Evolutionary conservation across 2,329 filamentous ascomycete genomes (phyloP), one percentile per base, ranked within the genome.

Genomic region (Orbilia blumenaviensis): DNA sequence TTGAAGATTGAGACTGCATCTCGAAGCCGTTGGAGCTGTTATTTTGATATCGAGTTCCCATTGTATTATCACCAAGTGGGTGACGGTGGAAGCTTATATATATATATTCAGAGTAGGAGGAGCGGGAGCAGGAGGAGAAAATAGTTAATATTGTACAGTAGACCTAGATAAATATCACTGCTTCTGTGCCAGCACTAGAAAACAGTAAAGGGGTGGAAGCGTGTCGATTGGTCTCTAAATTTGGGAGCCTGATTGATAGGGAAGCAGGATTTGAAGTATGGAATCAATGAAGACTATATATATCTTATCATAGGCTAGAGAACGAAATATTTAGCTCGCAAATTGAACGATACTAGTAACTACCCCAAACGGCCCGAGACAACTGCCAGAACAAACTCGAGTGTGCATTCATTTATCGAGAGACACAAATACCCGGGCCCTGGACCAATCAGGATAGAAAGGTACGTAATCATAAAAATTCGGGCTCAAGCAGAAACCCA

Each of bases 161-260:
- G 18, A 38, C n/a, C n/a, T n/a, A n/a, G n/a, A n/a, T n/a, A n/a
- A n/a, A n/a, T n/a, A n/a, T n/a, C n/a, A 56, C 32, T 25, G 10
- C 32, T 38, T 56, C 52, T 38, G 52, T 56, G 52, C 52, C 52
- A 38, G 52, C 52, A 56, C 52, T 56, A 25, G 52, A 25, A 25
- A n/a, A 10, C 52, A 23, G n/a, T n/a, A n/a, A n/a, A n/a, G n/a
- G n/a, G n/a, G n/a, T n/a, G n/a, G n/a, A n/a, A n/a, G n/a, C n/a
- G 1, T 56, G 16, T n/a, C 10, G 0, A 38, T 21, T 2, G 18
- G 12, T 48, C 3, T 12, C 7, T 38, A 5, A 9, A 23, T 56
- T 21, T 2, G 27, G 8, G 10, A 2, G 23, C 14, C 21, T 21
- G 27, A 21, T 34, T 5, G 25, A 21, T 34, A 21, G 27, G n/a